Evolutionary conservation across 768 basidiomycete genomes (phyloP), one percentile per base, ranked within the genome.

Genomic region (Calocybe cyanea): DNA sequence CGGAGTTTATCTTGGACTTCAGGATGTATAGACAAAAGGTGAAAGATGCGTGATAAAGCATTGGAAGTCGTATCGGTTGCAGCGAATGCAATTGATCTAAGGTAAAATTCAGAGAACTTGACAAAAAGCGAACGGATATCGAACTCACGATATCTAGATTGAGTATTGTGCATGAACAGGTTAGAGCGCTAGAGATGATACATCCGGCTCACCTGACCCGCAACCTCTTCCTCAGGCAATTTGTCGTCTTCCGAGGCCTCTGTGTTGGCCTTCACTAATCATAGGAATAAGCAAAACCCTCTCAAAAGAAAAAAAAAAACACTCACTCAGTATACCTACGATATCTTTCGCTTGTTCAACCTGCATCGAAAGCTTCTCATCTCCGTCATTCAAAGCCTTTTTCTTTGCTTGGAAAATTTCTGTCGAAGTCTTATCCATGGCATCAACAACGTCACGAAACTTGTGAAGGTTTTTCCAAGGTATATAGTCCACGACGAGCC

Each of bases 1-100:
- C 34, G 34, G n/a, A 35, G 34, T 35, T 18, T 35, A n/a, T 65
- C 61, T 37, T 69, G 68, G 2, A 54, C 57, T 7, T 62, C 55
- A 15, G 48, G 54, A 45, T 64, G 52, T 5, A 49, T 43, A 1
- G 70, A 57, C 3, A 76, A 62, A 4, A 66, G 50, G 24, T 64
- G 54, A n/a, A 77, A 38, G 11, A 57, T 65, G 0, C 68, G 62
- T 7, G 65, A 59, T 10, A 76, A 54, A 2, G 67, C 66, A 15
- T 55, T 61, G 9, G 73, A 70, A 0, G 74, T 75, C 0, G 73
- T 75, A 51, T 75, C 73, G 48, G 66, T 68, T 1, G 64, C 73
- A 0, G 72, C 72, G 36, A 65, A 60, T 6, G 57, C 55, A 18
- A 65, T 46, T 4, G 54, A 58, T n/a, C 61, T 65, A 35, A n/a